Base-by-base conservation (phyloP, 305 asterid genomes). In the Stenogyne calaminthoides region DNA sequence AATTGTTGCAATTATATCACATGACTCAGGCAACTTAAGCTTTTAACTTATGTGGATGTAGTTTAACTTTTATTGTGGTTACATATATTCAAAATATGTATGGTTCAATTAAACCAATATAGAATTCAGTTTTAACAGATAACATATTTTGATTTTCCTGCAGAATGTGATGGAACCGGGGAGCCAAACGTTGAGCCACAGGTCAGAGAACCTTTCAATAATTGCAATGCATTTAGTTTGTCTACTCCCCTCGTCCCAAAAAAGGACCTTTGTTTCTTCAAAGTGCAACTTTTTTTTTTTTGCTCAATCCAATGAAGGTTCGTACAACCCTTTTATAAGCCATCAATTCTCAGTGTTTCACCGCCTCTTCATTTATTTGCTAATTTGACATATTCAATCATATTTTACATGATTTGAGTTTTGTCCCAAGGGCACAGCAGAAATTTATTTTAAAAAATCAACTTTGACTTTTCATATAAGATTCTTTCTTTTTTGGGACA, bases 141-240 rank as follows among this genome's bases (percentile, higher is more conserved):
- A 56, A 70, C 37, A 16, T 36, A 34, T 34, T 73, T 29, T 52
- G 42, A 25, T 73, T 74, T 57, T 69, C 64, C 72, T 80, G 82
- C 91, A 94, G 98, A 94, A 80, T 94, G 99, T 75, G 98, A 94
- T 72, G 99, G 99, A 72, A 90, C 92, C 67, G 98, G 99, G 36
- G 98, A 92, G 85, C 98, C 97, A 49, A 95, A 95, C 67, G 71
- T 94, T 58, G 99, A 94, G 81, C 84, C 80, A 75, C 99, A 90
- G 99, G 99, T 91, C 49, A 78, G 89, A 47, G 3, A 44, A 57
- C 54, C 34, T 18, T 25, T 57, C 8, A 7, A 12, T n/a, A 47
- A 47, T 14, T 49, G 56, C 6, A 58, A 29, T 58, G 40, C n/a
- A n/a, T n/a, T 25, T 14, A 58, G 0, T 27, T 27, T 20, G 25